Percentiles rank a stretch among this genome's conserved stretches.
Evolutionary conservation across 805 yeast species (phyloP).

Genomic region (Candida insectorum): DNA sequence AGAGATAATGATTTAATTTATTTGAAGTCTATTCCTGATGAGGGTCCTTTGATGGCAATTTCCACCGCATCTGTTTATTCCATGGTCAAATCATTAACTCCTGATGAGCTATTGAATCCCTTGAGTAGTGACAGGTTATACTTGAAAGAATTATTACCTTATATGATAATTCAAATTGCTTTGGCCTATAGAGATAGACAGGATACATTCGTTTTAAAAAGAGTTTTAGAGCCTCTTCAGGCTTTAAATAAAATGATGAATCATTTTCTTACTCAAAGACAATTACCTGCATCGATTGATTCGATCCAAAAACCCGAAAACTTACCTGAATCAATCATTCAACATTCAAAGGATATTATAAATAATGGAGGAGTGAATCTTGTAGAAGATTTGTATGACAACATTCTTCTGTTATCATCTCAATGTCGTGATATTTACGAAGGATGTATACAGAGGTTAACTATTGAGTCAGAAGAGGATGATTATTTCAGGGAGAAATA

Average conservation of each 20-base stretch:
- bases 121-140: conserved; percentile 18
- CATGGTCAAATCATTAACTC: conserved; percentile 48
- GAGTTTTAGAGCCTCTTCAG: conserved; percentile 43
- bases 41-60: no score
- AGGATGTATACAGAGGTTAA: conserved; percentile 44
- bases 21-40: conserved; percentile 57
- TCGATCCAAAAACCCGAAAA: conserved; percentile 53
- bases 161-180: conserved; percentile 59
- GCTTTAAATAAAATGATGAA: conserved; percentile 44
- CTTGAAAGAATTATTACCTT: conserved; percentile 68
- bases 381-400: conserved; percentile 32
- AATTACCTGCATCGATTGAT: conserved; percentile 63
- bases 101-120: conserved; percentile 24
- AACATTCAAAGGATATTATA: conserved; percentile 52
- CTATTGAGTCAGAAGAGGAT: conserved; percentile 55
- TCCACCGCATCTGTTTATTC: conserved; percentile 37
- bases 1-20: conserved; percentile 82
- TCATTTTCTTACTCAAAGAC: conserved; percentile 42
- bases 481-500: conserved; percentile 38
- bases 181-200: conserved; percentile 68
- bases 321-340: conserved; percentile 55
- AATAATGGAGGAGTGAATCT: conserved; percentile 49
- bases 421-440: conserved; percentile 42
- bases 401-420: conserved; percentile 36
- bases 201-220: conserved; percentile 48